Percentiles rank a stretch among this genome's conserved stretches.
These are phyloP conservation scores for Pneumocystis carinii DNA, from an alignment of 1,139 yeast species.

Conservation along the genomic window DNA sequence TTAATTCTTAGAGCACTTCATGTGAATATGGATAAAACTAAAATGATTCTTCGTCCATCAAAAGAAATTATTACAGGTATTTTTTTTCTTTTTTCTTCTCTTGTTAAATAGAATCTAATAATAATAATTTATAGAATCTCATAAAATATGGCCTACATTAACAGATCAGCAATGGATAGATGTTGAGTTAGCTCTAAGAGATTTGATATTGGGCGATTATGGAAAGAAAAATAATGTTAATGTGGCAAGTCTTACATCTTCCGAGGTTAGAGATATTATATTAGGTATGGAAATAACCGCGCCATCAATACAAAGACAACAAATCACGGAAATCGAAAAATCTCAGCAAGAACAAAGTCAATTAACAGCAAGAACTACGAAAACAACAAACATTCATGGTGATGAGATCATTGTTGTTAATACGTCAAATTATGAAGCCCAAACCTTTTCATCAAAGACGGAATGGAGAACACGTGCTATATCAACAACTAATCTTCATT, in stretches of 20 bases:
- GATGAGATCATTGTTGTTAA: conserved; percentile 91
- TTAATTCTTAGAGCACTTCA: conserved; percentile 67
- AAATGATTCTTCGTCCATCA: conserved; percentile 63
- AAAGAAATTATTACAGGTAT: conserved; percentile 44
- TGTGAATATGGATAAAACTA: conserved; percentile 63
- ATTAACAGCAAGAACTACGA: conserved; percentile 66
- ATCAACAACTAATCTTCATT: conserved; percentile 54
- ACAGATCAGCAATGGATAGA: conserved; percentile 82
- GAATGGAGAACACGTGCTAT: conserved; percentile 90
- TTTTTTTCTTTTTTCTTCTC: not conserved
- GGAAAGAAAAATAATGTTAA: conserved; percentile 75
- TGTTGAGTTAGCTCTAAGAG: conserved; percentile 76
- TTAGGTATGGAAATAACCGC: conserved; percentile 88
- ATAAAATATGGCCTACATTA: conserved; percentile 89
- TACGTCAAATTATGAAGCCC: conserved; percentile 77
- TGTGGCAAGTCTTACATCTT: conserved; percentile 74
- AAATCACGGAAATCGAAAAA: conserved; percentile 58
- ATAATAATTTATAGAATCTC: conserved; percentile 25
- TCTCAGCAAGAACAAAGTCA: conserved; percentile 33
- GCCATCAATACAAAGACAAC: conserved; percentile 71
- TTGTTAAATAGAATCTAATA: not conserved
- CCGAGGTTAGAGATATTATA: conserved; percentile 84
- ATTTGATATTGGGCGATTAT: conserved; percentile 71
- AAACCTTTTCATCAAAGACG: conserved; percentile 63
- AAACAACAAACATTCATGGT: conserved; percentile 84